These are phyloP conservation scores for Suillus lakei DNA, from an alignment of 768 basidiomycete genomes.

Conservation along the genomic window DNA sequence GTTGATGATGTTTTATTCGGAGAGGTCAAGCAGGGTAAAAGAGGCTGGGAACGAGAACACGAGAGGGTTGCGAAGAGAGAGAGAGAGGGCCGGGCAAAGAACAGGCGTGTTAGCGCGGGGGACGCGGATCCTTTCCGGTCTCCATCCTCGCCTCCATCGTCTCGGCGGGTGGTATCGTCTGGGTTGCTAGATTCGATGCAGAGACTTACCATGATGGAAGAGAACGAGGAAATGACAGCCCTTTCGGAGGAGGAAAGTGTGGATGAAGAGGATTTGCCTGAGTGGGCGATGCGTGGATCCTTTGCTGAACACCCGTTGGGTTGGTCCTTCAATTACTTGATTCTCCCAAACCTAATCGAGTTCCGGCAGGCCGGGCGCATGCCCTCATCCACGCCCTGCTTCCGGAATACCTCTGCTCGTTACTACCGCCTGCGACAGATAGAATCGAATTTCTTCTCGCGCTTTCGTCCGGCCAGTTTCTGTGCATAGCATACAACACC, in stretches of 20 bases:
- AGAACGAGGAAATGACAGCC: slow-evolving; percentile 59
- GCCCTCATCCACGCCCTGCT: slow-evolving; percentile 64
- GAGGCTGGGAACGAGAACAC: slow-evolving; percentile 53
- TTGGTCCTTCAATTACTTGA: slow-evolving; percentile 36
- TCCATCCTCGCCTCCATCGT: slow-evolving; percentile 27
- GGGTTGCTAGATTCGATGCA: slow-evolving; percentile 61
- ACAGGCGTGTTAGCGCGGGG: slow-evolving; percentile 34
- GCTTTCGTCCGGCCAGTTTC: slow-evolving; percentile 76
- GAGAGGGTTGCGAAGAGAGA: slow-evolving; percentile 51
- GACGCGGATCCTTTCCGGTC: slow-evolving; percentile 32
- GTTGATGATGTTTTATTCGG: slow-evolving; percentile 83
- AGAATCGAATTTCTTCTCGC: slow-evolving; percentile 50
- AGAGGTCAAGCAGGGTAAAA: slow-evolving; percentile 50
- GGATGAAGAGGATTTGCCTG: slow-evolving; percentile 75
- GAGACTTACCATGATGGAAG: slow-evolving; percentile 52
- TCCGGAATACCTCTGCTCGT: slow-evolving; percentile 55
- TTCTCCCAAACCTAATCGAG: slow-evolving; percentile 10
- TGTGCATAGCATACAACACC: slow-evolving; percentile 82
- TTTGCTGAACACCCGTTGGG: slow-evolving; percentile 65
- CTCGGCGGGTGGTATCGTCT: slow-evolving; percentile 61
- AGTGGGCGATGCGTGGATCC: slow-evolving; percentile 69
- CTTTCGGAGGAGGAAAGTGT: slow-evolving; percentile 48
- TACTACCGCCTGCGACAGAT: slow-evolving; percentile 40
- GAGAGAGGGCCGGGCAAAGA: slow-evolving; percentile 43
- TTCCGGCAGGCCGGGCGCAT: slow-evolving; percentile 60